phyloP scores from a whole-genome alignment of 2,329 filamentous ascomycete species.

The Verticillium nubilum region DNA sequence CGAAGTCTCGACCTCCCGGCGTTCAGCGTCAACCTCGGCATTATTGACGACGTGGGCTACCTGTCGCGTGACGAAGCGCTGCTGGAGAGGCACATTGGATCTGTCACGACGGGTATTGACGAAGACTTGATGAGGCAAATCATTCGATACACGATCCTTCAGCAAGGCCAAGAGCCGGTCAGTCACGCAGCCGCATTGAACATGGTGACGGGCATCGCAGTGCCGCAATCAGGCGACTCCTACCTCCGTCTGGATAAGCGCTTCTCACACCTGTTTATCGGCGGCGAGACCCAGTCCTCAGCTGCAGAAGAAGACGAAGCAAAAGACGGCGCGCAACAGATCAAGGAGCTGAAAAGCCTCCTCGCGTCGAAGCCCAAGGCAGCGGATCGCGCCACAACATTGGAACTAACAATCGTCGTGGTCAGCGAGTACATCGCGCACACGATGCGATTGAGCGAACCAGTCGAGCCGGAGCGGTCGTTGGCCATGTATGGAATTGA shows the following conservation, averaged over 20 bases:
- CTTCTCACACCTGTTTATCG: not conserved
- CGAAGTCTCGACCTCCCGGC: not conserved
- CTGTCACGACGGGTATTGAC: not conserved
- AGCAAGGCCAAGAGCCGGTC: not conserved
- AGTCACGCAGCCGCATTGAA: not conserved
- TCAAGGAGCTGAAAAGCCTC: not conserved
- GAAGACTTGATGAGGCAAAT: not conserved
- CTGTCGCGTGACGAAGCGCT: slow-evolving; percentile 26
- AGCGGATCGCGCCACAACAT: slow-evolving; percentile 10
- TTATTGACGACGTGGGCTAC: slow-evolving; percentile 2
- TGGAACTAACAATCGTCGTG: slow-evolving; percentile 14
- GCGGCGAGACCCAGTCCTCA: not conserved
- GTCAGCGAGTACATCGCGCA: slow-evolving; percentile 16
- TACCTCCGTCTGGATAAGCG: not conserved
- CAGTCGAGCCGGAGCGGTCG: slow-evolving; percentile 18
- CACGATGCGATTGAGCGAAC: slow-evolving; percentile 16
- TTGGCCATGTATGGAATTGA: slow-evolving; percentile 22
- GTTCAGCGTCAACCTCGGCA: slow-evolving; percentile 1
- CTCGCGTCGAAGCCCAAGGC: not conserved
- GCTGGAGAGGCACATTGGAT: slow-evolving; percentile 12
- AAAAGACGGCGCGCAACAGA: not conserved
- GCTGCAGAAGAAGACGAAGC: not conserved
- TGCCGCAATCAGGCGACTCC: not conserved
- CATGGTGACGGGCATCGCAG: not conserved
- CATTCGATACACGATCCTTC: not conserved